Evolutionary conservation across 164 flowering plant species (phyloP).

Genomic region (Vitis vinifera): DNA sequence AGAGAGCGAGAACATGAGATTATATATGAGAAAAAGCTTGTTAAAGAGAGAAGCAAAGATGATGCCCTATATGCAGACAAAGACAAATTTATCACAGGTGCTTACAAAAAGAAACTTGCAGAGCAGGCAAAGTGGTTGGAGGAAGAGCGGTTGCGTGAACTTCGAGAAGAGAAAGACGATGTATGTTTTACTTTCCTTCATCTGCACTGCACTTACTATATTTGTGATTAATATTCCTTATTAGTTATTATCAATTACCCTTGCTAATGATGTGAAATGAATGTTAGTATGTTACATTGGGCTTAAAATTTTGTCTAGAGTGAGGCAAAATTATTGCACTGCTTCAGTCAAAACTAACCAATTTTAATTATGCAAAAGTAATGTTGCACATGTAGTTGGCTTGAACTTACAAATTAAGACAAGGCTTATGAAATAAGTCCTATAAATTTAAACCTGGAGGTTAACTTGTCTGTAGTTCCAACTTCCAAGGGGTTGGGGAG

Average conservation of each 20-base stretch:
- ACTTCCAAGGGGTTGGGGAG: too few species aligned
- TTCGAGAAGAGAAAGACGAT: constrained; percentile 69
- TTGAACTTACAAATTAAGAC: too few species aligned
- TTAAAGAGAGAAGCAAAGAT: constrained; percentile 75
- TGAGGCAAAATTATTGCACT: background rate
- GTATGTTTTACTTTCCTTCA: constrained; percentile 32
- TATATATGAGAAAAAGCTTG: constrained; percentile 68
- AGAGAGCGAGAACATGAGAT: constrained; percentile 71
- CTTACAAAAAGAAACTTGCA: constrained; percentile 82
- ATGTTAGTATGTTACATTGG: too few species aligned
- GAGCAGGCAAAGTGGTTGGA: constrained; percentile 79
- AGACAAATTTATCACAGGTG: constrained; percentile 80
- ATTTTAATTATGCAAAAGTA: too few species aligned
- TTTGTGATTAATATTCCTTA: background rate
- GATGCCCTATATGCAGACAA: constrained; percentile 76
- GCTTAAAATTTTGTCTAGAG: too few species aligned
- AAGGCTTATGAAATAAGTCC: too few species aligned
- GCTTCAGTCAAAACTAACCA: too few species aligned
- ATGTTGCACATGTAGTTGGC: too few species aligned
- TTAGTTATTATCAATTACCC: too few species aligned
- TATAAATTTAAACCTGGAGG: too few species aligned
- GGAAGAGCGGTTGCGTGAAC: constrained; percentile 61
- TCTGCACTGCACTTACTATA: background rate
- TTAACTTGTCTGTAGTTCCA: too few species aligned
- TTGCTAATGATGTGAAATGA: too few species aligned